Evolutionary conservation across 352 stramenopile genomes (phyloP), one percentile per base, ranked within the genome.

Genomic region (Globisporangium radiosum): DNA sequence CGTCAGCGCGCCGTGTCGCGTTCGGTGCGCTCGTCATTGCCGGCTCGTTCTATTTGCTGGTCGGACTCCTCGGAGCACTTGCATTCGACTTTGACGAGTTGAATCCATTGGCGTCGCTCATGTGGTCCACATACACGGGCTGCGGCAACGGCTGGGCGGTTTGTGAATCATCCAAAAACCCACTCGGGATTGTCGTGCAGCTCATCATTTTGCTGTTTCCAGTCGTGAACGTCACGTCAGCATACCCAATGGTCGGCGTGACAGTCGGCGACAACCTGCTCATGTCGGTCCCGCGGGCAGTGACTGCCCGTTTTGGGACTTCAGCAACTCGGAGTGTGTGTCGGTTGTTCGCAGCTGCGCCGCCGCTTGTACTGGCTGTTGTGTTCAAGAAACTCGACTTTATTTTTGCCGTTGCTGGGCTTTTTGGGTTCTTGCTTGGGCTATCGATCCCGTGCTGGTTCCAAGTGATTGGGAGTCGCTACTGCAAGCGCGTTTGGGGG

Each of bases 331-430:
- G 81, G 45, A 86, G 69, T 50, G 58, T 88, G 45, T 89, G 76
- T 55, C 80, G 84, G 7, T 62, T 94, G 33, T 72, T 84, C n/a
- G 82, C 82, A 1, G 69, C 81, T 2, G 71, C 70, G 25, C 84
- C 81, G 15, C 84, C 84, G 37, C 81, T 94, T 47, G 51, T 94
- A 17, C 75, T 94, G 50, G 84, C 84, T 17, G 55, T 90, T 36
- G 67, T 86, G 56, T 94, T 94, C 70, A 94, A 94, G 71, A 88
- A 89, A 52, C 73, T 94, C n/a, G 84, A 94, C 62, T 86, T 85
- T 42, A 94, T 94, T 59, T 92, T 94, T 59, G 67, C 81, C 1
- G 65, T 92, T 53, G 81, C 84, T 8, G 84, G 84, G 8, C 69
- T 92, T 6, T 90, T 94, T 47, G 84, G 84, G 13, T 94, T 94